phyloP scores from a whole-genome alignment of 2,329 filamentous ascomycete species.

The Pyrenochaeta sp. region DNA sequence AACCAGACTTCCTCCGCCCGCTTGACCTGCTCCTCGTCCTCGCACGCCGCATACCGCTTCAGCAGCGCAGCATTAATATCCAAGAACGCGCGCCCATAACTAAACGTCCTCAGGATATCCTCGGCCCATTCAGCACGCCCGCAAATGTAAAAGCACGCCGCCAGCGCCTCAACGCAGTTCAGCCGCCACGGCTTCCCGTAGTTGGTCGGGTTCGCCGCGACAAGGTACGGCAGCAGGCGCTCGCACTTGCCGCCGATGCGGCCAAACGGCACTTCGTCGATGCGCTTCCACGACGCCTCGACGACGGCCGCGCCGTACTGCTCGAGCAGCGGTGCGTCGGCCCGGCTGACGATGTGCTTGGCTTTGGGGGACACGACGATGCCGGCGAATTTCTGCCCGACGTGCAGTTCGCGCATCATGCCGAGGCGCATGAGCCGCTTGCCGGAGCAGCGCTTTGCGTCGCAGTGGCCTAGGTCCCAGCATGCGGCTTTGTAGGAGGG shows the following conservation, averaged over 20 bases:
- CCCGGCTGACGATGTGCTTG: constrained; percentile 82
- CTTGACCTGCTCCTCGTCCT: constrained; percentile 82
- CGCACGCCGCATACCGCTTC: constrained; percentile 83
- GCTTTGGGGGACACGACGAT: constrained; percentile 96
- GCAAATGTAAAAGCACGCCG: constrained; percentile 91
- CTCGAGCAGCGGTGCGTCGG: constrained; percentile 81
- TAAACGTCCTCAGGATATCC: constrained; percentile 81
- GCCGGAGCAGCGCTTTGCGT: constrained; percentile 94
- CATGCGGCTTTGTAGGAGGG: constrained; percentile 89
- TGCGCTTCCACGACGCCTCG: constrained; percentile 95
- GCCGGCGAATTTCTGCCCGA: constrained; percentile 90
- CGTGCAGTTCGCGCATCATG: constrained; percentile 88
- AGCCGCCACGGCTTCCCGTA: constrained; percentile 95
- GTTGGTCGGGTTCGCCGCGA: constrained; percentile 96
- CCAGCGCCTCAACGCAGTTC: constrained; percentile 95
- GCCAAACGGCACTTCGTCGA: constrained; percentile 87
- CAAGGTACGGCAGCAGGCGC: constrained; percentile 83
- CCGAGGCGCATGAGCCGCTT: constrained; percentile 93
- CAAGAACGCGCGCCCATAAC: constrained; percentile 86
- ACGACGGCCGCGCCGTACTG: constrained; percentile 94
- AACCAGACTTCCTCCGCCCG: constrained; percentile 87
- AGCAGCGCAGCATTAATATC: constrained; percentile 87
- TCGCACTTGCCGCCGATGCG: constrained; percentile 95
- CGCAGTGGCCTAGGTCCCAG: constrained; percentile 98
- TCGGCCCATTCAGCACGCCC: constrained; percentile 91